A percentile compares a stretch with the other conserved stretches of the same genome.
These are phyloP conservation scores for Paramecium primaurelia DNA, from an alignment of 73 alveolate genomes.

Conservation along the genomic window DNA sequence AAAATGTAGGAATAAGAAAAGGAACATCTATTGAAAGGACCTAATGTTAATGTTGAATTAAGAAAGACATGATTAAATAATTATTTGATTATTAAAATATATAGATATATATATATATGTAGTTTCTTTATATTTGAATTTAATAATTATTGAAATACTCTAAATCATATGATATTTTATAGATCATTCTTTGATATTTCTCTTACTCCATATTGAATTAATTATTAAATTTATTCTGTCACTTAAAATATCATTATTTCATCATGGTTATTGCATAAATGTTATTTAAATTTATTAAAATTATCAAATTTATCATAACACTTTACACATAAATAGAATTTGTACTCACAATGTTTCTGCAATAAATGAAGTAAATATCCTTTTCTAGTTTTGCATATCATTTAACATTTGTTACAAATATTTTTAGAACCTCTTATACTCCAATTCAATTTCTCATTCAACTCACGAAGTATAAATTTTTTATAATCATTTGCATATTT, in stretches of 20 bases:
- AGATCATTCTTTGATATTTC: neutral
- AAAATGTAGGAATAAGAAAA: neutral
- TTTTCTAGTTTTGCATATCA: neutral
- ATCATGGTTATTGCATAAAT: neutral
- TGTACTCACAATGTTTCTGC: neutral
- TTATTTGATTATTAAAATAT: neutral
- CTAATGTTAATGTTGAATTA: neutral
- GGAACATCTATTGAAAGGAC: neutral
- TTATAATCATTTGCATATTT: constrained; percentile 2
- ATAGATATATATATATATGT: neutral
- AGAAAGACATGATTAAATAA: neutral
- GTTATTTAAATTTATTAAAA: neutral
- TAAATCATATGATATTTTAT: neutral
- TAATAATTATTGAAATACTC: neutral
- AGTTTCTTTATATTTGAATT: neutral
- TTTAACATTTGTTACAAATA: neutral
- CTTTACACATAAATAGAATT: neutral
- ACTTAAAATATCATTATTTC: neutral
- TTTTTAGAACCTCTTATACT: neutral
- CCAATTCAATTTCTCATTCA: neutral
- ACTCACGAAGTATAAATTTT: neutral
- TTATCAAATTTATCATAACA: constrained; percentile 4
- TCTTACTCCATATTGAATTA: neutral
- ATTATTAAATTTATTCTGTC: neutral
- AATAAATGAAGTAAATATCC: neutral